Base-by-base conservation (phyloP, 768 basidiomycete species). In the Russula dissimulans region DNA sequence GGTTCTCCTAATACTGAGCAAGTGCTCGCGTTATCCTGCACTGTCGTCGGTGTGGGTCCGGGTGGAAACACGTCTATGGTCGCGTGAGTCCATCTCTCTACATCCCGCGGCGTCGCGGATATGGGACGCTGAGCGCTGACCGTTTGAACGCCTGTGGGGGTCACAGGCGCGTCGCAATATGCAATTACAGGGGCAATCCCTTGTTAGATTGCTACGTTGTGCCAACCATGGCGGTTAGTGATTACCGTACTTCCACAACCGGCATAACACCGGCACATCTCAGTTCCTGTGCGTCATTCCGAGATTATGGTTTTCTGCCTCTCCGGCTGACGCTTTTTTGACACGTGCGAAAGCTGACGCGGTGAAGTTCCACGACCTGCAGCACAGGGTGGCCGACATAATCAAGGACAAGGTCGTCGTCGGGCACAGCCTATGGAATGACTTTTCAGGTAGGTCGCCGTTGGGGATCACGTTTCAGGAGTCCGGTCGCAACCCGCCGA, bases 61-160 rank as follows among this genome's bases (percentile, higher is more conserved):
- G 88, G 89, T 3, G 89, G 89, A 7, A 85, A 85, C 15, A 91
- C 89, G 2, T 81, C 84, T 42, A 87, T 91, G 84, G 76, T 91
- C 39, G 89, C 88, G 89, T 90, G 74, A 63, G 85, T 78, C 26
- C 36, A 36, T 39, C 45, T 6, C 14, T 39, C 54, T 55, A 36
- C 56, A 29, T 41, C 53, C 44, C 31, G 47, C 60, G 38, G 51
- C 12, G 22, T 26, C 22, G 22, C 22, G 22, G 22, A 26, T 7
- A 49, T 57, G 39, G 39, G 39, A 57, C 43, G 26, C 22, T 26
- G n/a, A 10, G 22, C 7, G 34, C n/a, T 62, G 56, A 56, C 15
- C 8, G 31, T 56, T 29, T 41, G 39, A 11, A 11, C 12, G 10
- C 39, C 11, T 14, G 39, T 15, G 9, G 10, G 39, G 39, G 4